phyloP scores from a whole-genome alignment of 2,329 filamentous ascomycete genomes.

The Aureobasidium subglaciale region DNA sequence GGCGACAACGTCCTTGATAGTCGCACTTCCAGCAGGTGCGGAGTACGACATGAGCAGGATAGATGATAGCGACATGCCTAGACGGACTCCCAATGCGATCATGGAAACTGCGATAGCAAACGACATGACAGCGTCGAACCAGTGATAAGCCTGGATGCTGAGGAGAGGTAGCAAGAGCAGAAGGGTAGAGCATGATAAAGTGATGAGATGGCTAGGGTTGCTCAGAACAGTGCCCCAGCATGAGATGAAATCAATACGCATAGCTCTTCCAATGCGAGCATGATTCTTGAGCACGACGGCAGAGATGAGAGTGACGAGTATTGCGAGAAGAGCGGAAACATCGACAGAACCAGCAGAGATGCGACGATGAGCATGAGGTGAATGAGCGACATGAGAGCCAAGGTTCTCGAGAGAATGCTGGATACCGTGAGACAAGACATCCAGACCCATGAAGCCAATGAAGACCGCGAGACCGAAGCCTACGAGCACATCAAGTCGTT shows the following conservation, averaged over 20 bases:
- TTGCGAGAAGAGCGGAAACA: conserved; percentile 71
- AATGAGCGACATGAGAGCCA: conserved; percentile 64
- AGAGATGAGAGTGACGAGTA: conserved; percentile 74
- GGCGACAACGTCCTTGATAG: conserved; percentile 66
- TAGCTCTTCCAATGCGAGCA: conserved; percentile 81
- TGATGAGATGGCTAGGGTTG: conserved; percentile 93
- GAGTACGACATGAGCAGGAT: conserved; percentile 94
- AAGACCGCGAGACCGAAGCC: conserved; percentile 96
- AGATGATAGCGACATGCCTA: conserved; percentile 78
- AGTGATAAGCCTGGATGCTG: conserved; percentile 70
- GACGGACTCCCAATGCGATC: conserved; percentile 76
- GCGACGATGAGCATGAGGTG: conserved; percentile 46
- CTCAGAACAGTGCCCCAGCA: conserved; percentile 79
- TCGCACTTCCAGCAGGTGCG: conserved; percentile 35
- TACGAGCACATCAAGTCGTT: conserved; percentile 86
- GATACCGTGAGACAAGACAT: conserved; percentile 86
- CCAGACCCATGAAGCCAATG: conserved; percentile 93
- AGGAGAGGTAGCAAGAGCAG: conserved; percentile 77
- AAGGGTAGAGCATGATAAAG: conserved; percentile 74
- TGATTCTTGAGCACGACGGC: conserved; percentile 86
- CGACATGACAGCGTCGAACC: conserved; percentile 77
- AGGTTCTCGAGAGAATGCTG: conserved; percentile 81
- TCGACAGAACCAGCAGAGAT: conserved; percentile 73
- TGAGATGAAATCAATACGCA: conserved; percentile 77
- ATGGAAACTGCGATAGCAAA: conserved; percentile 76